Conservation (phyloP, 257 asterid genomes). For the Solanum piurae region DNA sequence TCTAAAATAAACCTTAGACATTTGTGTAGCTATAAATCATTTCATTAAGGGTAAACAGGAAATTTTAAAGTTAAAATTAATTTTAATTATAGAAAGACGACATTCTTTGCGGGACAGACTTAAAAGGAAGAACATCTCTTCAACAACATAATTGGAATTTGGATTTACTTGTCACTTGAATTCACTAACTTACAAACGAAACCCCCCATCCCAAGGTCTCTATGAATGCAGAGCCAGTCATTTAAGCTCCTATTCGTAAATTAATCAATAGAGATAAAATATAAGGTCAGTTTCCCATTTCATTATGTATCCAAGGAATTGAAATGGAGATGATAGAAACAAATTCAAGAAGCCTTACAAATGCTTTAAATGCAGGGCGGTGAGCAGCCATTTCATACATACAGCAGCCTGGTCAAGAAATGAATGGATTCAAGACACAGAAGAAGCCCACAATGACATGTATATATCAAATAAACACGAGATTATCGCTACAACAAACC, state of each 20-base stretch:
- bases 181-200: background rate
- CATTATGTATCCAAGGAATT: background rate
- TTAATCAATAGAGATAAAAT: background rate
- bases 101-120: background rate
- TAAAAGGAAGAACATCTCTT: background rate
- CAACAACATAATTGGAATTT: background rate
- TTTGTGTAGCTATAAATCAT: background rate
- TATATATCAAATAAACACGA: background rate
- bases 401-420: slow-evolving; percentile 69
- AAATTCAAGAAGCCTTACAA: slow-evolving; percentile 39
- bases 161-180: background rate
- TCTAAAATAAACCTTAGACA: background rate
- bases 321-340: background rate
- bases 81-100: background rate
- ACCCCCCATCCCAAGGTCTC: background rate
- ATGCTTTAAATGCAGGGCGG: slow-evolving; percentile 97
- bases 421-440: background rate
- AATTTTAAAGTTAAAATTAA: background rate
- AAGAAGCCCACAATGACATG: background rate
- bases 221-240: background rate
- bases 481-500: background rate
- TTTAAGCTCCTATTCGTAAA: background rate
- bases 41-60: background rate
- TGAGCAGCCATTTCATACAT: slow-evolving; percentile 99
- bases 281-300: background rate